phyloP scores from a whole-genome alignment of 1,284 basidiomycete genomes.

The Ganoderma meredithae region DNA sequence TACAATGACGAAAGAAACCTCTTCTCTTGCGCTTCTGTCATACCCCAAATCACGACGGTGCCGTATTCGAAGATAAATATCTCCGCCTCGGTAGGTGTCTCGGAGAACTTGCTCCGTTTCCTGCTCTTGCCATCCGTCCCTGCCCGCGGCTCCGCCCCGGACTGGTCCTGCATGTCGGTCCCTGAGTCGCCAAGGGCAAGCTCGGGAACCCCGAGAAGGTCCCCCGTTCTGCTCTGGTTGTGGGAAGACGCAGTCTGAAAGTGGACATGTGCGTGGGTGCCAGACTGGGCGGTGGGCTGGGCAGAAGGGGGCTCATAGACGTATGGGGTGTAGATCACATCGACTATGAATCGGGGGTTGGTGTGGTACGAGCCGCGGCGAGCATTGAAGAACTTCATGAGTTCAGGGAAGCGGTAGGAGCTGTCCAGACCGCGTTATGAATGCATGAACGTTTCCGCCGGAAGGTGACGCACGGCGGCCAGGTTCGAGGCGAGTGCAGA shows the following conservation, averaged over 20 bases:
- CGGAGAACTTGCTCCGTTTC: constrained; percentile 70
- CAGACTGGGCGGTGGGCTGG: constrained; percentile 20
- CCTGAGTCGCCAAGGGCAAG: constrained; percentile 47
- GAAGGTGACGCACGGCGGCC: background rate
- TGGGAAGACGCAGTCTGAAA: constrained; percentile 38
- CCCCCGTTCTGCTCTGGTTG: constrained; percentile 52
- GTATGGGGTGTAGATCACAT: constrained; percentile 87
- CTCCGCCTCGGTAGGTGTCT: constrained; percentile 78
- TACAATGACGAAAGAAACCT: constrained; percentile 89
- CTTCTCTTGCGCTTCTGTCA: constrained; percentile 92
- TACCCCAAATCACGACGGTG: constrained; percentile 96
- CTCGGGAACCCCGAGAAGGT: constrained; percentile 79
- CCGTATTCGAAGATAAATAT: constrained; percentile 96
- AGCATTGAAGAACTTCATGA: constrained; percentile 89
- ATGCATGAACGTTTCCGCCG: constrained; percentile 10
- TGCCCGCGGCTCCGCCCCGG: constrained; percentile 41
- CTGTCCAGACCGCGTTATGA: constrained; percentile 42
- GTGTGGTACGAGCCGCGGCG: constrained; percentile 85
- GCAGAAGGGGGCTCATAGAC: constrained; percentile 62
- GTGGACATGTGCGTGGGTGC: constrained; percentile 39
- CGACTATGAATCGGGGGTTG: constrained; percentile 82
- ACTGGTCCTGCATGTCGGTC: constrained; percentile 1
- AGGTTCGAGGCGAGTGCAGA: background rate
- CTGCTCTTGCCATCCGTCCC: constrained; percentile 45
- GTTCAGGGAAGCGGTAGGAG: constrained; percentile 87